Evolutionary conservation across 2,329 filamentous ascomycete species (phyloP).

Genomic region (Aspergillus ochraceus): DNA sequence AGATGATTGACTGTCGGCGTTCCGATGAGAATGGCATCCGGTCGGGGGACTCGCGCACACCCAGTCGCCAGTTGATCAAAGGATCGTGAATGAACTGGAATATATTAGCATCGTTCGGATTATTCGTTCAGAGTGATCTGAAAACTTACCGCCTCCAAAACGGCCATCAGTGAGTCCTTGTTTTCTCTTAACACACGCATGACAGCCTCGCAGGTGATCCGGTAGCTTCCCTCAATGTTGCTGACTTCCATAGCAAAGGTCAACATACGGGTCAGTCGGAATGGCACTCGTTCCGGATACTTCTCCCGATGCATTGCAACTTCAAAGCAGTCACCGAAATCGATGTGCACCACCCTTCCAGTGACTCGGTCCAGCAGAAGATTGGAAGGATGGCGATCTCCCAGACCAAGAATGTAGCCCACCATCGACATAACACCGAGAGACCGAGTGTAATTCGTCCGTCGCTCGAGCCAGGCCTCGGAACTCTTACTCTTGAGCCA

Average conservation of each 20-base stretch:
- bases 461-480: slow-evolving; percentile 93
- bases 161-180: slow-evolving; percentile 98
- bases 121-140: not conserved
- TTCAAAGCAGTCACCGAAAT: slow-evolving; percentile 99
- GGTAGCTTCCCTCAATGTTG: slow-evolving; percentile 98
- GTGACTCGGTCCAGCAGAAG: slow-evolving; percentile 95
- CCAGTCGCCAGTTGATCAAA: slow-evolving; percentile 93
- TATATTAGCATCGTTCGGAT: slow-evolving; percentile 7
- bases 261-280: slow-evolving; percentile 96
- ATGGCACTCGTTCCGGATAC: slow-evolving; percentile 95
- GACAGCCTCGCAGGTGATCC: slow-evolving; percentile 96
- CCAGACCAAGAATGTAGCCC: slow-evolving; percentile 96
- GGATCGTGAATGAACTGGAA: slow-evolving; percentile 95
- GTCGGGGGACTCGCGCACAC: slow-evolving; percentile 60
- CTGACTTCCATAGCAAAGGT: slow-evolving; percentile 99
- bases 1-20: slow-evolving; percentile 60
- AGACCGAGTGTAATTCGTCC: slow-evolving; percentile 98
- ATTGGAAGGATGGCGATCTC: slow-evolving; percentile 96
- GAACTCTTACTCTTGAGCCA: slow-evolving; percentile 99
- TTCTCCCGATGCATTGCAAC: slow-evolving; percentile 99
- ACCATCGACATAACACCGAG: slow-evolving; percentile 99
- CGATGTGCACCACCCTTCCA: slow-evolving; percentile 96
- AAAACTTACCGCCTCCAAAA: slow-evolving; percentile 85
- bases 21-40: slow-evolving; percentile 62
- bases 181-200: slow-evolving; percentile 97